A percentile compares a stretch with the other conserved stretches of the same genome.
These are phyloP conservation scores for Hypocrella siamensis DNA, from an alignment of 2,329 filamentous ascomycete genomes.

Conservation along the genomic window DNA sequence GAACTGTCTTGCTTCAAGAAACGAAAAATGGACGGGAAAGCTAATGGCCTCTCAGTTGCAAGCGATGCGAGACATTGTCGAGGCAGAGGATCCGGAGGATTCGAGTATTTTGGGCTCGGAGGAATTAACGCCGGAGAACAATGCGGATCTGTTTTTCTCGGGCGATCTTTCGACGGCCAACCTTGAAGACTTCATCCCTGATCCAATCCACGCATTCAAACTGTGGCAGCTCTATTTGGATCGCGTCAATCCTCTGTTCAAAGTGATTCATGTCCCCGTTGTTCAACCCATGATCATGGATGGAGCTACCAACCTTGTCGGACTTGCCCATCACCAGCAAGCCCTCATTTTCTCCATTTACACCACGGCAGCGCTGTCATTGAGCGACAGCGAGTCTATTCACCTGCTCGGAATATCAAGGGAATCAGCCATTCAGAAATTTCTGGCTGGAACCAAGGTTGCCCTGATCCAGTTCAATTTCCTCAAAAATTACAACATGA, in stretches of 20 bases:
- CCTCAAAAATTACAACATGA: conserved; percentile 39
- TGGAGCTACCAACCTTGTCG: conserved; percentile 38
- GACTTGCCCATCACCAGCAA: conserved; percentile 41
- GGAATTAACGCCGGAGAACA: conserved; percentile 33
- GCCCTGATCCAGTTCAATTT: conserved; percentile 39
- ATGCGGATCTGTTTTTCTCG: conserved; percentile 32
- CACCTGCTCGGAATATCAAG: conserved; percentile 33
- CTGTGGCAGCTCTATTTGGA: conserved; percentile 64
- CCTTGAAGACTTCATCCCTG: conserved; percentile 42
- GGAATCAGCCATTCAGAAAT: conserved; percentile 33
- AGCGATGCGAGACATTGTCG: conserved; percentile 43
- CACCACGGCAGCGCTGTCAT: conserved; percentile 38
- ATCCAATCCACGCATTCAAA: conserved; percentile 48
- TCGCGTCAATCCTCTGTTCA: conserved; percentile 59
- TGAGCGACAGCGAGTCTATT: conserved; percentile 38
- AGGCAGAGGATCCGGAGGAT: conserved; percentile 31
- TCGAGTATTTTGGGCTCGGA: conserved; percentile 32
- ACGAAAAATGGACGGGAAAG: no score
- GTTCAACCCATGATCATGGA: conserved; percentile 50
- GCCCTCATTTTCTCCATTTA: conserved; percentile 53
- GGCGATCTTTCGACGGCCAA: conserved; percentile 22
- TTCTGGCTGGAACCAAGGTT: conserved; percentile 33
- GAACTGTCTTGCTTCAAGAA: no score
- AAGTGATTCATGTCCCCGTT: conserved; percentile 56
- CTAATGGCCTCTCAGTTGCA: no score